Conservation (phyloP, 73 alveolate species). For the Paramecium biaurelia region DNA sequence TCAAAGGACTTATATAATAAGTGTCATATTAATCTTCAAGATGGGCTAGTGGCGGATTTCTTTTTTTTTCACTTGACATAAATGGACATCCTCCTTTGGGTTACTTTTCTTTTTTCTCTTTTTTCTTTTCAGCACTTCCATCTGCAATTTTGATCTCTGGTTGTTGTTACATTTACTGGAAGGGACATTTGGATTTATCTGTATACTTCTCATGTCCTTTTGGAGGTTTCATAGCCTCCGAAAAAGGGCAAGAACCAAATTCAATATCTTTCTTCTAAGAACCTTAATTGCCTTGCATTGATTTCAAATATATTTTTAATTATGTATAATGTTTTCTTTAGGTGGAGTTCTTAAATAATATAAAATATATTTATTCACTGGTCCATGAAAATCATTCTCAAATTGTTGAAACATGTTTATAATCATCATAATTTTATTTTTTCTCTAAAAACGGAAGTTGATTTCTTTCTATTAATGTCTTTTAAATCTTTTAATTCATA, state of each 20-base stretch:
- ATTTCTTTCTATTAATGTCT: conserved; percentile 35
- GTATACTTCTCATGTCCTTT: conserved; percentile 39
- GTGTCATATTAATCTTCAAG: conserved; percentile 47
- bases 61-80: conserved; percentile 59
- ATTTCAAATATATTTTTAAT: conserved; percentile 8
- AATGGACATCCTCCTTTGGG: conserved; percentile 68
- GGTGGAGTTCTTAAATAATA: background rate
- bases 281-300: conserved; percentile 35
- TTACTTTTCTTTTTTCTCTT: conserved; percentile 60
- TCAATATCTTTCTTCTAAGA: conserved; percentile 15
- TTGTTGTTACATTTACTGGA: background rate
- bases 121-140: conserved; percentile 50
- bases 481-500: conserved; percentile 7
- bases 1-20: conserved; percentile 53
- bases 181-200: conserved; percentile 42
- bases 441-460: background rate
- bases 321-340: background rate
- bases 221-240: conserved; percentile 35
- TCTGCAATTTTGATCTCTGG: conserved; percentile 61
- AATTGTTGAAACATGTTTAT: conserved; percentile 14
- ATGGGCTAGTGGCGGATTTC: conserved; percentile 55
- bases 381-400: conserved; percentile 22
- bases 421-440: background rate
- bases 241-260: conserved; percentile 32
- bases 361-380: background rate